Base-by-base conservation (phyloP, 768 basidiomycete species). In the Rubroboletus satanas region DNA sequence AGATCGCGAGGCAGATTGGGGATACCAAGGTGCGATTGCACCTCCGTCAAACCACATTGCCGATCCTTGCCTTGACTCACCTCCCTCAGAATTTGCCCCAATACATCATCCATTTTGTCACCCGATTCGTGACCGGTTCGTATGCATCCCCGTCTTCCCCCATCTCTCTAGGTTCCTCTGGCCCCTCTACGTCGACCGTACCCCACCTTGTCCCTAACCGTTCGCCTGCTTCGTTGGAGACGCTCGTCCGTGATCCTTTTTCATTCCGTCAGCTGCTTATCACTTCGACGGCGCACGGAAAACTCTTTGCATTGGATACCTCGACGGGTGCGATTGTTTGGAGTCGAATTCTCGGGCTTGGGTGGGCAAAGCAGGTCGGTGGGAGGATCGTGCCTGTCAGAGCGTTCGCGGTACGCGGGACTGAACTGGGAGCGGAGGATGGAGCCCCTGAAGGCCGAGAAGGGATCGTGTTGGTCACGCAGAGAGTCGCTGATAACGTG, bases 231-330 rank as follows among this genome's bases (percentile, higher is more conserved):
- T 61, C 71, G 21, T 63, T 74, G 8, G 67, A 74, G 23, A 67
- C 70, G 15, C 74, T 86, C 0, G 73, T 76, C 54, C 83, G 90
- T 5, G 93, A 95, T 63, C 71, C 84, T 0, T 96, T 95, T 66
- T 93, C 93, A 0, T 92, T 97, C 72, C 79, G 87, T 36, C 91
- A 97, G 66, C 69, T 97, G 29, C 80, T 95, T 43, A 80, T 96
- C 5, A 79, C 76, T 7, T 88, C 84, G 0, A 92, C 89, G 4
- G 60, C 75, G 1, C 75, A 79, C 29, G 92, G 93, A 2, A 93
- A 91, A 63, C 60, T 94, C 0, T 93, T 84, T 63, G 94, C 85
- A 0, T 71, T 98, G 41, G 93, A 97, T 62, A 87, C 90, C 1
- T 80, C 83, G 10, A 88, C 77, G 42, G 94, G 94, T 0, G 74